Evolutionary conservation across 441 rosid species (phyloP).

Genomic region (Arabidopsis lyrata): DNA sequence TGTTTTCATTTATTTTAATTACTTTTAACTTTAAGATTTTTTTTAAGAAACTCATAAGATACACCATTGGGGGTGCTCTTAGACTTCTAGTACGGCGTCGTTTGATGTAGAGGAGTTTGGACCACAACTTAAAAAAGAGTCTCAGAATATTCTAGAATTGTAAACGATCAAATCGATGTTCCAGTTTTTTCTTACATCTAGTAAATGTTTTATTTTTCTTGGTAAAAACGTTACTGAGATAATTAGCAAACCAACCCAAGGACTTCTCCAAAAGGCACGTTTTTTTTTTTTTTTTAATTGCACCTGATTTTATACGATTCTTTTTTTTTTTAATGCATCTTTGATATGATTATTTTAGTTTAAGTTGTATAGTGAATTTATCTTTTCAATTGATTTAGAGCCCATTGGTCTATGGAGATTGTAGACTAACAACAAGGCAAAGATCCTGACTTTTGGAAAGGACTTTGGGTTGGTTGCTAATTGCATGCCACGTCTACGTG

Average conservation of each 20-base stretch:
- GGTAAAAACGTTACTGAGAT: not conserved
- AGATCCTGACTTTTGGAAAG: constrained; percentile 14
- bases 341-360: not conserved
- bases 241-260: not conserved
- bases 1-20: no score
- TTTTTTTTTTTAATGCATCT: not conserved
- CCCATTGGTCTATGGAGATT: no score
- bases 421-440: no score
- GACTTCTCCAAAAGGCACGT: not conserved
- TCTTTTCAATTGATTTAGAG: not conserved
- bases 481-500: constrained; percentile 15
- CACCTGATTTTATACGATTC: no score
- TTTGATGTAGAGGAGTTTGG: constrained; percentile 31
- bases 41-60: no score
- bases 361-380: not conserved
- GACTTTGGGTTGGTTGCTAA: constrained; percentile 28
- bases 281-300: not conserved
- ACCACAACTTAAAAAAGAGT: no score
- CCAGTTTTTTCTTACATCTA: no score
- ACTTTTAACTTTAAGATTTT: no score
- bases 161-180: no score
- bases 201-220: no score
- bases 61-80: no score
- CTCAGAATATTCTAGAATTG: not conserved
- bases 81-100: constrained; percentile 66